A percentile compares a stretch with the other conserved stretches of the same genome.
Conservation (phyloP, 208 protist genomes). For the Histomonas meleagridis region DNA sequence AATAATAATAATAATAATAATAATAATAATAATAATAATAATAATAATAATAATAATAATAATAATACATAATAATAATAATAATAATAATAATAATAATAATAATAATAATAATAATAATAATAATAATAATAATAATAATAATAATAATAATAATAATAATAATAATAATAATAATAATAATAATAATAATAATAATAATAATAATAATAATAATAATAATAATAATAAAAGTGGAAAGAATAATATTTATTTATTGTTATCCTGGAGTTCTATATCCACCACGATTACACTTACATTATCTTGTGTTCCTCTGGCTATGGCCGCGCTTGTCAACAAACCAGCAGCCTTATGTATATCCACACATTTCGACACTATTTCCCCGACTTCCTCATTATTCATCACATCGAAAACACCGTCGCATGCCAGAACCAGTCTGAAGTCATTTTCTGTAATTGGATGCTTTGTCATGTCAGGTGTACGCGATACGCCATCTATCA, state of each 20-base stretch:
- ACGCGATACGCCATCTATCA: neutral
- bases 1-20: neutral
- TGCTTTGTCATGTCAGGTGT: neutral
- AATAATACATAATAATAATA: too few species aligned
- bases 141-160: too few species aligned
- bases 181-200: too few species aligned
- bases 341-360: neutral
- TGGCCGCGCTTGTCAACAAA: neutral
- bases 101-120: too few species aligned
- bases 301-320: neutral
- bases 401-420: constrained; percentile 12
- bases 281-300: constrained; percentile 9
- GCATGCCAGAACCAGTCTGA: neutral
- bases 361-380: neutral
- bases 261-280: too few species aligned
- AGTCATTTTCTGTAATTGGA: neutral
- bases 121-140: too few species aligned
- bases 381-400: constrained; percentile 5
- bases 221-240: too few species aligned
- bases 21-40: constrained; percentile 27
- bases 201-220: too few species aligned
- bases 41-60: constrained; percentile 33
- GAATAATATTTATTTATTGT: too few species aligned
- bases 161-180: too few species aligned
- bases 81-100: constrained; percentile 30